phyloP scores from a whole-genome alignment of 2,329 filamentous ascomycete species.

The Cryphonectria japonica region DNA sequence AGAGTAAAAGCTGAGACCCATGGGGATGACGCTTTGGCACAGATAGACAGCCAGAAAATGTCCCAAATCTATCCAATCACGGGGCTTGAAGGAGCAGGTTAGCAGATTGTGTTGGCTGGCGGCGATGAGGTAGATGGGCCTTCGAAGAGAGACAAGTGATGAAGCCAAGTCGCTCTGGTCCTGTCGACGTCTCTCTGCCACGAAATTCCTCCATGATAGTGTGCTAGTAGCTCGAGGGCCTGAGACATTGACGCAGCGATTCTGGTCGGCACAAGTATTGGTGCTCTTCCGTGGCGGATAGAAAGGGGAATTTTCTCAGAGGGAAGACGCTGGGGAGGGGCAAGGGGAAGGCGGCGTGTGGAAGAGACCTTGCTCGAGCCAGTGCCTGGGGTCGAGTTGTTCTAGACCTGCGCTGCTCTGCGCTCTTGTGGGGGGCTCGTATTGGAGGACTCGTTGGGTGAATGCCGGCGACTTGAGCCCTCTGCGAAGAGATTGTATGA shows the following conservation, averaged over 20 bases:
- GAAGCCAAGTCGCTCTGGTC: slow-evolving; percentile 10
- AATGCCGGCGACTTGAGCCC: not conserved
- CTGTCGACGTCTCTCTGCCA: slow-evolving; percentile 12
- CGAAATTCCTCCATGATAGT: slow-evolving; percentile 8
- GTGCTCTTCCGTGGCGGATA: not conserved
- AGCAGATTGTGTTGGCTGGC: slow-evolving; percentile 12
- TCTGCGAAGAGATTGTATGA: not conserved
- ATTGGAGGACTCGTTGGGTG: not conserved
- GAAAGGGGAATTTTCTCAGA: not conserved
- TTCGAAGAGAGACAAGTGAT: slow-evolving; percentile 21
- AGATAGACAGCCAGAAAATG: not conserved
- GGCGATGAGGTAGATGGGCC: slow-evolving; percentile 11
- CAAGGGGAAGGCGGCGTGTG: not conserved
- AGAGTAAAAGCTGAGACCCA: slow-evolving; percentile 12
- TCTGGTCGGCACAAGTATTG: slow-evolving; percentile 5
- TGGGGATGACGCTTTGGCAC: slow-evolving; percentile 6
- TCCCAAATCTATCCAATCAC: slow-evolving; percentile 1
- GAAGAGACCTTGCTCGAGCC: not conserved
- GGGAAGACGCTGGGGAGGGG: not conserved
- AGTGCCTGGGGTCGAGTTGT: slow-evolving; percentile 5
- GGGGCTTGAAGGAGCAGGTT: slow-evolving; percentile 9
- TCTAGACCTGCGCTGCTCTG: slow-evolving; percentile 7
- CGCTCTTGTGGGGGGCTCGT: not conserved
- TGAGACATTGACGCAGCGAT: slow-evolving; percentile 23
- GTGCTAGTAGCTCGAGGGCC: slow-evolving; percentile 4